These are phyloP conservation scores for Leptodontidium sp. DNA, from an alignment of 2,329 filamentous ascomycete species.

Conservation along the genomic window DNA sequence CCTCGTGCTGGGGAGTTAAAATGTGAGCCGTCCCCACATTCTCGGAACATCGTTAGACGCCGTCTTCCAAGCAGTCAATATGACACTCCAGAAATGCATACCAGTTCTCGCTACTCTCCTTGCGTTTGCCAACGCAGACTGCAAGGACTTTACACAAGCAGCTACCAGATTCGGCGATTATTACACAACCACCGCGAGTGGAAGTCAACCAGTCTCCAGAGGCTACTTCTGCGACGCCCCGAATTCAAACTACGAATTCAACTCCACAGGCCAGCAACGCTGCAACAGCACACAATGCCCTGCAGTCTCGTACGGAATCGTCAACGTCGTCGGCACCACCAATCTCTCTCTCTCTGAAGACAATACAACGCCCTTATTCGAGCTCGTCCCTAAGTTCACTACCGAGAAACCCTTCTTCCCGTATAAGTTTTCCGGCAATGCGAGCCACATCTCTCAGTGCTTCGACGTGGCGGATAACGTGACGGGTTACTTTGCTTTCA, in stretches of 20 bases:
- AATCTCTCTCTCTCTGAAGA: slow-evolving; percentile 24
- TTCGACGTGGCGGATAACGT: slow-evolving; percentile 6
- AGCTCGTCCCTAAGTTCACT: slow-evolving; percentile 20
- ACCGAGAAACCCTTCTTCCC: slow-evolving; percentile 20
- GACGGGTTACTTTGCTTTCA: slow-evolving; percentile 23
- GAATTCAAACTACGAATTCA: slow-evolving; percentile 18
- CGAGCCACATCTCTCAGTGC: background rate
- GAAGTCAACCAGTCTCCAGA: slow-evolving; percentile 16
- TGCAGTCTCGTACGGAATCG: slow-evolving; percentile 6
- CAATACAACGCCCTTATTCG: slow-evolving; percentile 11
- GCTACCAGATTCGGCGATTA: slow-evolving; percentile 1
- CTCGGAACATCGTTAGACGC: too few species aligned
- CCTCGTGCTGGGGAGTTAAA: background rate
- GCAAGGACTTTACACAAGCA: slow-evolving; percentile 21
- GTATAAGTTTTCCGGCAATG: slow-evolving; percentile 21
- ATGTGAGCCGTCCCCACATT: background rate
- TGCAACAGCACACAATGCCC: slow-evolving; percentile 25
- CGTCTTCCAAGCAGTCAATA: background rate
- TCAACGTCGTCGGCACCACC: slow-evolving; percentile 25
- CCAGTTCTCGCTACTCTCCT: background rate
- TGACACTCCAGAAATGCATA: slow-evolving; percentile 5
- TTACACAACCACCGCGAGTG: slow-evolving; percentile 12
- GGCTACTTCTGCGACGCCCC: slow-evolving; percentile 24
- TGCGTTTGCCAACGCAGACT: slow-evolving; percentile 9
- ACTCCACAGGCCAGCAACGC: slow-evolving; percentile 3